phyloP scores from a whole-genome alignment of 2,329 filamentous ascomycete species.

The Trichoderma atrobrunneum region DNA sequence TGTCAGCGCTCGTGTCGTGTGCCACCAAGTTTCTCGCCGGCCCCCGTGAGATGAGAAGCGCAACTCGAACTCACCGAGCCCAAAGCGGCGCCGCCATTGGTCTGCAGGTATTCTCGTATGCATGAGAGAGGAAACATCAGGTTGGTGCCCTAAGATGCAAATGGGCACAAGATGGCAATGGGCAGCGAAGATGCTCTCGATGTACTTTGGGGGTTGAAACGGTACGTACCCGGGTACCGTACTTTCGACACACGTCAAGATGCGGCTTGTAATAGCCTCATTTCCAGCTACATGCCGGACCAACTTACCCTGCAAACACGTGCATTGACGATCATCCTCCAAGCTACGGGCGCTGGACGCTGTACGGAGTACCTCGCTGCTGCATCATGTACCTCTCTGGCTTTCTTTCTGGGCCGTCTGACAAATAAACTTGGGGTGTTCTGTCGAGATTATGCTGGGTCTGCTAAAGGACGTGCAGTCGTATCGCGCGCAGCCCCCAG shows the following conservation, averaged over 20 bases:
- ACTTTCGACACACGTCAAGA: conserved; percentile 4
- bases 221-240: not conserved
- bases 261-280: not conserved
- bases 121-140: not conserved
- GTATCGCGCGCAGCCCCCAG: not conserved
- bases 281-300: not conserved
- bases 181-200: not conserved
- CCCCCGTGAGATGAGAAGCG: not conserved
- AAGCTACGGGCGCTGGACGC: not conserved
- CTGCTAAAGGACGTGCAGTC: not conserved
- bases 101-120: not conserved
- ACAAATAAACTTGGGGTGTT: not conserved
- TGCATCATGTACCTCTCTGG: not conserved
- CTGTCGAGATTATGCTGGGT: not conserved
- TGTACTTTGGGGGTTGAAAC: not conserved
- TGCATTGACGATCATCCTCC: not conserved
- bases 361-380: not conserved
- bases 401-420: not conserved
- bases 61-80: not conserved
- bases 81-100: not conserved
- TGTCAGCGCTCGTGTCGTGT: conserved; percentile 18
- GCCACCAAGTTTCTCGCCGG: conserved; percentile 5
- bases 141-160: not conserved
- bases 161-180: not conserved
- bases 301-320: conserved; percentile 3